A percentile compares a stretch with the other conserved stretches of the same genome.
Conservation (phyloP, 176 grass and related monocot species). For the Melocanna baccifera region DNA sequence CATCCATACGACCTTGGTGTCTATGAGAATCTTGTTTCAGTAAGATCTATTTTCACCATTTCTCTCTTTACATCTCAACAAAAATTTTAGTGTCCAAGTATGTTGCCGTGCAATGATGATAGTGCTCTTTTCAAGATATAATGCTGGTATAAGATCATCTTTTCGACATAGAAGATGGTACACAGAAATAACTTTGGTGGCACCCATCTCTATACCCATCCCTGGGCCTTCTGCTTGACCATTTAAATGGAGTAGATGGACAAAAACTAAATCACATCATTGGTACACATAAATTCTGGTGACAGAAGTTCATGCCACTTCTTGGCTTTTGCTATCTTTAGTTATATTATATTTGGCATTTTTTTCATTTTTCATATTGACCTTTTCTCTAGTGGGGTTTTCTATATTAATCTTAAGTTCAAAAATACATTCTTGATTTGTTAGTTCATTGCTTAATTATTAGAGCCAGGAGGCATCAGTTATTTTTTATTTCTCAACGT, state of each 20-base stretch:
- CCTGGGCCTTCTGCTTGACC: not conserved
- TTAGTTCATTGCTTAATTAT: not conserved
- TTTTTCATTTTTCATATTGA: slow-evolving; percentile 1
- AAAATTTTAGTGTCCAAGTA: not conserved
- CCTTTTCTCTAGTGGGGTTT: not conserved
- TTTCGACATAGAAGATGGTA: not conserved
- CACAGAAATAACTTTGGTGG: not conserved
- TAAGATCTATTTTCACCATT: slow-evolving; percentile 35
- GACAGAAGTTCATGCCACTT: not conserved
- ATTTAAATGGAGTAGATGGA: not conserved
- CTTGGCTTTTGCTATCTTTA: not conserved
- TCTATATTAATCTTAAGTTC: not conserved
- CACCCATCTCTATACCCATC: not conserved
- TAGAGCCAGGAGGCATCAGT: not conserved
- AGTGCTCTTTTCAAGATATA: not conserved
- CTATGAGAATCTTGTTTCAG: slow-evolving; percentile 86
- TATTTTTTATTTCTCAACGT: not conserved
- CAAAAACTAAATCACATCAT: not conserved
- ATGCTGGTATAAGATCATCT: not conserved
- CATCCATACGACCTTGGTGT: slow-evolving; percentile 86
- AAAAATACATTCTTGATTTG: slow-evolving; percentile 3
- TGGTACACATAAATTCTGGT: slow-evolving; percentile 2
- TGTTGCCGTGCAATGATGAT: not conserved
- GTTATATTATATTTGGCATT: not conserved
- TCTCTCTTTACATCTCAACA: not conserved